Conservation (phyloP, 2,329 filamentous ascomycete genomes). For the Pseudogymnoascus pannorum region DNA sequence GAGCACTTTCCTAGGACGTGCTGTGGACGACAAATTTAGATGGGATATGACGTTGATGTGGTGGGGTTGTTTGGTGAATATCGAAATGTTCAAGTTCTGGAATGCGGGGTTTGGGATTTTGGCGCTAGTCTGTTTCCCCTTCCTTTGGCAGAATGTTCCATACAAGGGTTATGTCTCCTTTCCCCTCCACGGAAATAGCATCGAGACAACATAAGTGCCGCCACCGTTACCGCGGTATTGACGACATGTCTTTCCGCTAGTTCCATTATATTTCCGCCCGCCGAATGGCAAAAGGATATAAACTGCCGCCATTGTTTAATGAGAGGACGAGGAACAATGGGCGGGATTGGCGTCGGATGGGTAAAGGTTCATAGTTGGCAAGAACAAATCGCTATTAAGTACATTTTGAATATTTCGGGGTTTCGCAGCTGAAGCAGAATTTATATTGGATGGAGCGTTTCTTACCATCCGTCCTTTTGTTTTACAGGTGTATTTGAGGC, state of each 20-base stretch:
- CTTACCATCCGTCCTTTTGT: too few relatives aligned
- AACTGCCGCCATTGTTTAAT: not conserved
- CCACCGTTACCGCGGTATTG: too few relatives aligned
- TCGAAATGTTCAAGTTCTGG: not conserved
- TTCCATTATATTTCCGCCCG: not conserved
- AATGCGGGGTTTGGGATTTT: not conserved
- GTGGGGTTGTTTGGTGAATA: not conserved
- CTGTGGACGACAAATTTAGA: not conserved
- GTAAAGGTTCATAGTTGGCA: not conserved
- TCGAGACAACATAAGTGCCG: slow-evolving; percentile 4
- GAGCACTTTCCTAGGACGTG: not conserved
- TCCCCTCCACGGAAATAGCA: too few relatives aligned
- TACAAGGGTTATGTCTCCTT: too few relatives aligned
- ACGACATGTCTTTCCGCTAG: not conserved
- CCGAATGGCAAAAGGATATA: not conserved
- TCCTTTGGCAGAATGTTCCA: too few relatives aligned
- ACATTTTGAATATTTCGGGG: not conserved
- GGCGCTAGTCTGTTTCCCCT: not conserved
- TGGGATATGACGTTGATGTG: not conserved
- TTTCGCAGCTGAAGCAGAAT: too few relatives aligned
- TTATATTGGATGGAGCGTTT: too few relatives aligned
- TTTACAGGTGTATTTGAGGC: not conserved
- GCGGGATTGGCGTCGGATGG: not conserved
- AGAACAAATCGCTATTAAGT: not conserved
- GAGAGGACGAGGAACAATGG: not conserved